Conservation (phyloP, 177 flowering plant genomes). For the Vitis hybrid region DNA sequence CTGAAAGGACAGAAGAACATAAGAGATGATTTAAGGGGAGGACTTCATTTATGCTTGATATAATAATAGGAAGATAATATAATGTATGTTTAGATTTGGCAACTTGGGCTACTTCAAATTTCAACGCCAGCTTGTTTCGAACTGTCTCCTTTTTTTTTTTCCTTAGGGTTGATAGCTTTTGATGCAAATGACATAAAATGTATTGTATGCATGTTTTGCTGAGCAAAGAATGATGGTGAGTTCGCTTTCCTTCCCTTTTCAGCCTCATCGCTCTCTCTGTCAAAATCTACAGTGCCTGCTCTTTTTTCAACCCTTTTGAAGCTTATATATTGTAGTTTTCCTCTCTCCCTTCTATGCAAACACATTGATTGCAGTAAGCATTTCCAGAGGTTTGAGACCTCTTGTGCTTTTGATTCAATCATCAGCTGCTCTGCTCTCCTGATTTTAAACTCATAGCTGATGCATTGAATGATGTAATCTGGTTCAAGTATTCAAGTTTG, state of each 20-base stretch:
- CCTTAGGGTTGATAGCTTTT: not conserved
- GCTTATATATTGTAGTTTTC: conserved; percentile 27
- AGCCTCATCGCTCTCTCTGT: conserved; percentile 9
- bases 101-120: too few relatives aligned
- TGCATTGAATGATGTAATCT: conserved; percentile 12
- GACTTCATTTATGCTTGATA: too few relatives aligned
- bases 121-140: too few relatives aligned
- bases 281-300: conserved; percentile 15
- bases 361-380: conserved; percentile 6
- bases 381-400: too few relatives aligned
- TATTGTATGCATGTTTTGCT: not conserved
- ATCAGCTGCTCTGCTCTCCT: not conserved
- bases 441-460: not conserved
- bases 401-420: too few relatives aligned
- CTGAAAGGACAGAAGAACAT: too few relatives aligned
- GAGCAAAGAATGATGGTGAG: too few relatives aligned
- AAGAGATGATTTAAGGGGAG: too few relatives aligned
- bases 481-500: too few relatives aligned
- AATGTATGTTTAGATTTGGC: too few relatives aligned
- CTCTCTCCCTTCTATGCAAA: conserved; percentile 4
- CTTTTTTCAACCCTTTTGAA: conserved; percentile 7
- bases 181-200: not conserved
- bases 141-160: not conserved
- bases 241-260: not conserved
- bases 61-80: too few relatives aligned